phyloP scores from a whole-genome alignment of 2,329 filamentous ascomycete species.

The Cercospora zeina region DNA sequence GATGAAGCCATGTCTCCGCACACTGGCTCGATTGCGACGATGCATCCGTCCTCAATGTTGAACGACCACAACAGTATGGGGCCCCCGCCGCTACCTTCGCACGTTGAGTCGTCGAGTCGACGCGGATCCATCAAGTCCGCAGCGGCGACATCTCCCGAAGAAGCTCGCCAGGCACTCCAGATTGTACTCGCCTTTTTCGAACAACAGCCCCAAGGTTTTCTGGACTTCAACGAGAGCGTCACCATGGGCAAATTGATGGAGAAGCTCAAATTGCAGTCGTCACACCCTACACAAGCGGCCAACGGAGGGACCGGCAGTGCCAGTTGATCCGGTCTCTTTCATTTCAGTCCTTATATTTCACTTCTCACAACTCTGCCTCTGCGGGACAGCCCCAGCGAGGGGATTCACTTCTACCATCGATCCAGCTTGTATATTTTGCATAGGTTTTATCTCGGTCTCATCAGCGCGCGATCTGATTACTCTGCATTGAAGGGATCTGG shows the following conservation, averaged over 20 bases:
- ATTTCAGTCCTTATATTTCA: conserved; percentile 4
- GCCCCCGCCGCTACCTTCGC: conserved; percentile 48
- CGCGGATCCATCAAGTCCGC: conserved; percentile 14
- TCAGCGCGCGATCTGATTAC: not conserved
- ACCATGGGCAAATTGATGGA: conserved; percentile 80
- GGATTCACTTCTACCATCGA: not conserved
- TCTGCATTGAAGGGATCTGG: not conserved
- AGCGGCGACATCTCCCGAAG: conserved; percentile 69
- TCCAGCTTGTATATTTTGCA: not conserved
- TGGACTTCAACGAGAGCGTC: conserved; percentile 75
- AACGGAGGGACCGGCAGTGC: not conserved
- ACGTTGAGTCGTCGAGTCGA: conserved; percentile 29
- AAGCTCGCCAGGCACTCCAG: conserved; percentile 78
- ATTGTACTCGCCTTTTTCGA: conserved; percentile 81
- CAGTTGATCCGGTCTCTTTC: not conserved
- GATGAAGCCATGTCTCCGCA: conserved; percentile 45
- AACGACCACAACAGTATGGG: conserved; percentile 42
- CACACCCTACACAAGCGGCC: not conserved
- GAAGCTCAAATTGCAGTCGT: conserved; percentile 65
- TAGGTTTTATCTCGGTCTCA: not conserved
- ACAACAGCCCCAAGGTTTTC: conserved; percentile 65
- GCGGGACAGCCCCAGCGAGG: not conserved
- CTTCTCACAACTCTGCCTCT: not conserved
- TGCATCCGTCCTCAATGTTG: conserved; percentile 38
- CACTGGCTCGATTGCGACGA: conserved; percentile 33